Conservation (phyloP, 352 stramenopile genomes). For the Heterotrichella gracilis region DNA sequence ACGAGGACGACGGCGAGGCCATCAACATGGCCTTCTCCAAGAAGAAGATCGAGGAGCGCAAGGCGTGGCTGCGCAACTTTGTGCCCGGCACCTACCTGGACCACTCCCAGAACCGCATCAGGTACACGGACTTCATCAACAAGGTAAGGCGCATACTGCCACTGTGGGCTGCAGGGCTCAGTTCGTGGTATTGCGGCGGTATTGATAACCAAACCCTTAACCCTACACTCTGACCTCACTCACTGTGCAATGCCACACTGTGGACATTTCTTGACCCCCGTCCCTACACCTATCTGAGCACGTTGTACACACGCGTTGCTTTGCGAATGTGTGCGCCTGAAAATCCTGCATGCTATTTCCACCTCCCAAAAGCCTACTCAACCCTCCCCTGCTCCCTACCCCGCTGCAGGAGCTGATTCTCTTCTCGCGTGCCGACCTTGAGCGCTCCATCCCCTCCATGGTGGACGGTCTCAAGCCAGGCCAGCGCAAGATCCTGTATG, state of each 20-base stretch:
- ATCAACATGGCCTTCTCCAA: conserved; percentile 93
- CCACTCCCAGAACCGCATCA: conserved; percentile 50
- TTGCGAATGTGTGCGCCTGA: too few relatives aligned
- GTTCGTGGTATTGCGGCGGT: background rate
- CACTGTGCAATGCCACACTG: too few relatives aligned
- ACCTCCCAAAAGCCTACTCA: too few relatives aligned
- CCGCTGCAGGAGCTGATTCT: conserved; percentile 88
- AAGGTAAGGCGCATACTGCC: conserved; percentile 26
- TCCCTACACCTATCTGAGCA: too few relatives aligned
- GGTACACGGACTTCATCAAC: conserved; percentile 77
- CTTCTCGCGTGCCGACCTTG: conserved; percentile 84
- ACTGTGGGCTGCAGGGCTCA: background rate
- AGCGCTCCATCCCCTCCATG: conserved; percentile 63
- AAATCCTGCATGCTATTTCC: too few relatives aligned
- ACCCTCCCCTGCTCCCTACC: too few relatives aligned
- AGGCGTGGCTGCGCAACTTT: conserved; percentile 63
- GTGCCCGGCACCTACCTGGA: conserved; percentile 48
- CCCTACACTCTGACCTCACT: too few relatives aligned
- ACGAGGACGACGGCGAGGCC: background rate
- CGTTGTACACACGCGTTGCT: too few relatives aligned
- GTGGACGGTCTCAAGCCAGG: conserved; percentile 92
- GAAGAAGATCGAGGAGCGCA: conserved; percentile 58
- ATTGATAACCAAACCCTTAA: too few relatives aligned
- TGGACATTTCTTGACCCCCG: too few relatives aligned
- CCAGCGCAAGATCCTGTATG: conserved; percentile 83